phyloP scores from a whole-genome alignment of 768 basidiomycete genomes.

The Gloeopeniophorella convolvens region DNA sequence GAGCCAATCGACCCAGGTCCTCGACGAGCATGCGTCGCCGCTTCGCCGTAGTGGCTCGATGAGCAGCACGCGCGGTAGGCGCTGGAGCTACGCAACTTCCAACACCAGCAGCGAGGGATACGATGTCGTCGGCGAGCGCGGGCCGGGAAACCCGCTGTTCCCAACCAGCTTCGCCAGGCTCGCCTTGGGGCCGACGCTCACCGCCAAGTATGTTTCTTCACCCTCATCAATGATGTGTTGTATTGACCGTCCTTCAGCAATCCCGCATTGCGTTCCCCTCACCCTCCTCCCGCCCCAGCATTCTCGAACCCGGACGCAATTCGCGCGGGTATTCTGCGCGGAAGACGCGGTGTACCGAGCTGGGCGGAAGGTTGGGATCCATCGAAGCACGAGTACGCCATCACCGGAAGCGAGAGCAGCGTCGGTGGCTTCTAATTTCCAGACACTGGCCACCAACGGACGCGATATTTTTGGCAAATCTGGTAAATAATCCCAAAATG shows the following conservation, averaged over 20 bases:
- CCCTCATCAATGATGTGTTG: background rate
- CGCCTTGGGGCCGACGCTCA: conserved; percentile 57
- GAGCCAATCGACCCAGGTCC: background rate
- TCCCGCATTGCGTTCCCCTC: conserved; percentile 26
- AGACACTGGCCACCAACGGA: conserved; percentile 19
- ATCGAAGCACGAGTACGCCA: conserved; percentile 37
- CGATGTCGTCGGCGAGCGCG: conserved; percentile 53
- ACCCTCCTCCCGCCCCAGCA: conserved; percentile 25
- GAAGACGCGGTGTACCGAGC: conserved; percentile 24
- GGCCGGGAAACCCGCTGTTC: conserved; percentile 73
- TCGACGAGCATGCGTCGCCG: background rate
- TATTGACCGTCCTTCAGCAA: conserved; percentile 13
- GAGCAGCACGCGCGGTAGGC: conserved; percentile 6
- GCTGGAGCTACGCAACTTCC: conserved; percentile 17
- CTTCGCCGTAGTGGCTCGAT: conserved; percentile 3
- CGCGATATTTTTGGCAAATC: too few species aligned
- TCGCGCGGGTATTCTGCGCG: conserved; percentile 18
- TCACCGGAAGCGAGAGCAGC: conserved; percentile 36
- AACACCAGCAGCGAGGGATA: conserved; percentile 29
- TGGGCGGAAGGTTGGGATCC: conserved; percentile 40
- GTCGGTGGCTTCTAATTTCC: conserved; percentile 7
- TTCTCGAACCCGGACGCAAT: conserved; percentile 25
- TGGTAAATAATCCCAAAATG: too few species aligned
- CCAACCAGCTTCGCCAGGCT: conserved; percentile 73
- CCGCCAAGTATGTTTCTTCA: conserved; percentile 37